Percentiles rank a stretch among this genome's conserved stretches.
Evolutionary conservation across 371 early-diverging fungal species (phyloP).

Genomic region (Mortierella sp.): DNA sequence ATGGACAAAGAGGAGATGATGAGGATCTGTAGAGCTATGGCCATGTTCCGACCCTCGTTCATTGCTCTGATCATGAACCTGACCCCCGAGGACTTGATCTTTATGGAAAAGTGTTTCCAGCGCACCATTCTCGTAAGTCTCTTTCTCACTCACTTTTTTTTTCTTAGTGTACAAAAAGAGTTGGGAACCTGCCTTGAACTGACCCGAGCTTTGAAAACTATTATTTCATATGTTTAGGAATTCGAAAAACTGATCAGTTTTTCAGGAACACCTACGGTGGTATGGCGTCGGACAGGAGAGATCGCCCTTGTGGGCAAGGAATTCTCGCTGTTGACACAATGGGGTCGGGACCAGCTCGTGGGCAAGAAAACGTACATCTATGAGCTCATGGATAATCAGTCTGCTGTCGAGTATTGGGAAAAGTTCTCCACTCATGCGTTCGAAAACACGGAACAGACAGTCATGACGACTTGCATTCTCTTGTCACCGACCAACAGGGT

Average conservation of each 20-base stretch:
- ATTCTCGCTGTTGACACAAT: constrained; percentile 86
- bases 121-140: constrained; percentile 76
- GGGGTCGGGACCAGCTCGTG: constrained; percentile 80
- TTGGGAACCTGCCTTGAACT: no score
- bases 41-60: constrained; percentile 90
- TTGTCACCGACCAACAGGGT: constrained; percentile 67
- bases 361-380: constrained; percentile 80
- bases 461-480: constrained; percentile 81
- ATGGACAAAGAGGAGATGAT: constrained; percentile 86
- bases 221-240: no score
- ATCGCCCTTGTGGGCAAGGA: constrained; percentile 91
- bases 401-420: constrained; percentile 93
- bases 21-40: constrained; percentile 86
- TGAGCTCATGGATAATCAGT: constrained; percentile 89
- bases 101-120: constrained; percentile 93
- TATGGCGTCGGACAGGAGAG: constrained; percentile 93
- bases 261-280: constrained; percentile 93
- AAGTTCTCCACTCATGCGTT: constrained; percentile 87
- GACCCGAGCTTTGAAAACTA: no score
- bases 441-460: constrained; percentile 84
- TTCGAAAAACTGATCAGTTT: constrained; percentile 88
- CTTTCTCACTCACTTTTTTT: not conserved
- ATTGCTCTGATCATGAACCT: constrained; percentile 89
- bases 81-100: constrained; percentile 88
- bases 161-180: not conserved